Percentiles rank a stretch among this genome's conserved stretches.
Conservation (phyloP, 2,329 filamentous ascomycete genomes). For the Setomelanomma holmii region DNA sequence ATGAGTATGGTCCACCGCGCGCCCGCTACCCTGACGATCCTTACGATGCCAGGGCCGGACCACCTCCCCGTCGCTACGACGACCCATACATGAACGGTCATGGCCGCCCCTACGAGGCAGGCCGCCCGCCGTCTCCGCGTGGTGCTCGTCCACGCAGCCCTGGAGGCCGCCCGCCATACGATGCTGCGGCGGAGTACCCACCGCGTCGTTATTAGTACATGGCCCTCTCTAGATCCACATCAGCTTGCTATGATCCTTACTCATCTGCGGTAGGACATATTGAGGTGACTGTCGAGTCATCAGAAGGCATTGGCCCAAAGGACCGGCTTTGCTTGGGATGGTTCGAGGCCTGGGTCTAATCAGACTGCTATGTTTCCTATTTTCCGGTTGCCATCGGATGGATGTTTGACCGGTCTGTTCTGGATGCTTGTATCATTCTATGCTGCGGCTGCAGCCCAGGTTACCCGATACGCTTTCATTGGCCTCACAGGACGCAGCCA, state of each 20-base stretch:
- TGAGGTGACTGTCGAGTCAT: neutral
- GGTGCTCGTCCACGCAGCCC: slow-evolving; percentile 53
- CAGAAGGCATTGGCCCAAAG: neutral
- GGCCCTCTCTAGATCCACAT: neutral
- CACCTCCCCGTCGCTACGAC: slow-evolving; percentile 62
- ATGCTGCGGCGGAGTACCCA: slow-evolving; percentile 54
- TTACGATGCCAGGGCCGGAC: slow-evolving; percentile 65
- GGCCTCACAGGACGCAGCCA: neutral
- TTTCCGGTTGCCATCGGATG: neutral
- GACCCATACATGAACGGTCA: slow-evolving; percentile 68
- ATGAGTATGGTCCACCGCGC: slow-evolving; percentile 74
- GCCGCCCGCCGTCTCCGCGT: slow-evolving; percentile 53
- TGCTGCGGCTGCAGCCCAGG: neutral
- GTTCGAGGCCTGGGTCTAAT: neutral
- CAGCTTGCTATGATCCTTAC: neutral
- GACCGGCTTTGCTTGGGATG: neutral
- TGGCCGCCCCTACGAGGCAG: slow-evolving; percentile 61
- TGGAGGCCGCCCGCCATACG: slow-evolving; percentile 68
- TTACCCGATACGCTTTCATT: neutral
- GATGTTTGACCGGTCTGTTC: neutral
- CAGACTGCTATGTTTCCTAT: neutral
- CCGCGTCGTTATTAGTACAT: slow-evolving; percentile 45
- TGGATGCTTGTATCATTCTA: neutral
- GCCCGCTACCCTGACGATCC: slow-evolving; percentile 75
- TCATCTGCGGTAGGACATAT: neutral